Conservation (phyloP, 2,329 filamentous ascomycete genomes). For the Acarospora socialis region DNA sequence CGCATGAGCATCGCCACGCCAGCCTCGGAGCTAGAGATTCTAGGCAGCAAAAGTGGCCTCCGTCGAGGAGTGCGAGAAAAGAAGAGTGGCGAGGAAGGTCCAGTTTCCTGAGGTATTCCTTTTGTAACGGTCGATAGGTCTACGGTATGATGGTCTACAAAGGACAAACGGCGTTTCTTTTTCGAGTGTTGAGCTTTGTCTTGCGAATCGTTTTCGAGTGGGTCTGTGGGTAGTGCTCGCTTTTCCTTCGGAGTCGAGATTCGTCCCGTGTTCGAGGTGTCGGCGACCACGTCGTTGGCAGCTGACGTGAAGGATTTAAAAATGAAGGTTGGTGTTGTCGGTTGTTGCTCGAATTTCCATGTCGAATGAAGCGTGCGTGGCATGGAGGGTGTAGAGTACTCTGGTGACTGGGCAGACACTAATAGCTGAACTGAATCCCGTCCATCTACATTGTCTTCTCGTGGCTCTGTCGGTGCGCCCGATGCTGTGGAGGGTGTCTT, state of each 20-base stretch:
- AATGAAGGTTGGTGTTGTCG: neutral
- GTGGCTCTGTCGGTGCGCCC: neutral
- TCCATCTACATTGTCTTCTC: neutral
- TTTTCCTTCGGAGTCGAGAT: constrained; percentile 5
- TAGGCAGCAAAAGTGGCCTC: constrained; percentile 33
- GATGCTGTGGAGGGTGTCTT: neutral
- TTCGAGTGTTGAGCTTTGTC: constrained; percentile 13
- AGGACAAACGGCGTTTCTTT: constrained; percentile 17
- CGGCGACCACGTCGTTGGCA: too few species aligned
- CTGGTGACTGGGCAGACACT: neutral
- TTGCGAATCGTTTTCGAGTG: constrained; percentile 5
- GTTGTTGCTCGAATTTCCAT: neutral
- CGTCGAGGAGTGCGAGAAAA: constrained; percentile 32
- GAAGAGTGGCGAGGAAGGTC: constrained; percentile 37
- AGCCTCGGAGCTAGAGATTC: constrained; percentile 43
- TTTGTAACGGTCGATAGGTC: constrained; percentile 23
- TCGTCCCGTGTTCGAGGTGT: neutral
- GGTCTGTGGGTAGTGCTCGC: constrained; percentile 8
- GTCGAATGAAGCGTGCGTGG: constrained; percentile 1
- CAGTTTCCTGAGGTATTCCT: constrained; percentile 6
- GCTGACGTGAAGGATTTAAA: constrained; percentile 1
- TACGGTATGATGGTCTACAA: constrained; percentile 21
- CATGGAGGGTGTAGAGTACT: constrained; percentile 1
- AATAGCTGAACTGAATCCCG: constrained; percentile 2
- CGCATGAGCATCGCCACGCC: constrained; percentile 47